Evolutionary conservation across 257 asterid genomes (phyloP).

Genomic region (Solanum dulcamara): DNA sequence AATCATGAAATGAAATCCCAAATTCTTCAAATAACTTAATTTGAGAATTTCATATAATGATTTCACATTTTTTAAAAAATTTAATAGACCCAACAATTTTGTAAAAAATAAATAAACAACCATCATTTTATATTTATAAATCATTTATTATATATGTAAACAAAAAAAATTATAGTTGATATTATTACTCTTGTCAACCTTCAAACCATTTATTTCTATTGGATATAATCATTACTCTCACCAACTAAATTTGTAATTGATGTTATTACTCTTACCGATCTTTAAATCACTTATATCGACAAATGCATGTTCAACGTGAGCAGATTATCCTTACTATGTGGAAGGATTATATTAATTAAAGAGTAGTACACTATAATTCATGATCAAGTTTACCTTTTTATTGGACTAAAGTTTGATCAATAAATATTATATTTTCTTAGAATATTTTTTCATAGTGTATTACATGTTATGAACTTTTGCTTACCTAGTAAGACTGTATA

Average conservation of each 20-base stretch:
- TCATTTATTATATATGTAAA: too few relatives aligned
- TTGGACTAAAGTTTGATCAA: neutral
- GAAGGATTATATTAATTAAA: neutral
- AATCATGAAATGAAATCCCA: too few relatives aligned
- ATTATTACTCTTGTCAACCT: neutral
- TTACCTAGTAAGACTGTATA: neutral
- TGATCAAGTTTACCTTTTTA: neutral
- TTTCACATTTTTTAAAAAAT: too few relatives aligned
- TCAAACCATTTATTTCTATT: neutral
- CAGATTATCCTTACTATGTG: neutral
- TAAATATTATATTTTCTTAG: neutral
- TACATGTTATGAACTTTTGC: too few relatives aligned
- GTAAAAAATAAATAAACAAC: too few relatives aligned
- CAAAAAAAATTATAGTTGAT: neutral
- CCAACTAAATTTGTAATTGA: neutral
- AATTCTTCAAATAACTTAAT: too few relatives aligned
- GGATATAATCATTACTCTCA: neutral
- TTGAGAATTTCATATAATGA: too few relatives aligned
- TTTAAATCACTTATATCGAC: neutral
- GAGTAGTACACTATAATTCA: neutral
- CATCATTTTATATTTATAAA: too few relatives aligned
- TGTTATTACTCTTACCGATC: neutral
- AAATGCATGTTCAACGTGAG: neutral
- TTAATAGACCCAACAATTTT: too few relatives aligned
- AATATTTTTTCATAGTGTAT: neutral